These are phyloP conservation scores for Myriosclerotinia curreyana DNA, from an alignment of 2,329 filamentous ascomycete genomes.

Conservation along the genomic window DNA sequence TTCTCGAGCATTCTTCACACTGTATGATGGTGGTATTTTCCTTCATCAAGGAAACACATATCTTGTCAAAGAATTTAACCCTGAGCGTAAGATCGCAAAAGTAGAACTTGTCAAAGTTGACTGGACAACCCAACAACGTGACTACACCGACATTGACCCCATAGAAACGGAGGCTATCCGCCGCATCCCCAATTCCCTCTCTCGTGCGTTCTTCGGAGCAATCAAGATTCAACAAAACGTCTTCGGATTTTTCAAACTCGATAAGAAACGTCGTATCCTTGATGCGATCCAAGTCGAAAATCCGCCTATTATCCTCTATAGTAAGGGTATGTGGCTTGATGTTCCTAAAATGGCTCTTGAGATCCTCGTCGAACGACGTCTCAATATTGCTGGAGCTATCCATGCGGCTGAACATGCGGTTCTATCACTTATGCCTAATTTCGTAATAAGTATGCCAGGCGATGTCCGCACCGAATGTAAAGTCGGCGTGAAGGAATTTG, in stretches of 20 bases:
- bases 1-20: slow-evolving; percentile 88
- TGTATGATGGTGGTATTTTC: slow-evolving; percentile 97
- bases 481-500: slow-evolving; percentile 81
- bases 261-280: slow-evolving; percentile 77
- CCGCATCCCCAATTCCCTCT: slow-evolving; percentile 59
- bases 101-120: slow-evolving; percentile 89
- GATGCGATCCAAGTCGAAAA: slow-evolving; percentile 94
- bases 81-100: slow-evolving; percentile 76
- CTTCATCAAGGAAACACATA: slow-evolving; percentile 94
- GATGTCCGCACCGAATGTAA: slow-evolving; percentile 97
- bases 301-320: slow-evolving; percentile 78
- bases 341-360: slow-evolving; percentile 76
- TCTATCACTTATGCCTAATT: slow-evolving; percentile 81
- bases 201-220: slow-evolving; percentile 76
- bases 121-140: slow-evolving; percentile 90
- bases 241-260: slow-evolving; percentile 97
- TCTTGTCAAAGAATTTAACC: slow-evolving; percentile 82
- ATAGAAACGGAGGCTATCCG: slow-evolving; percentile 87
- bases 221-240: slow-evolving; percentile 87
- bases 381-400: slow-evolving; percentile 85
- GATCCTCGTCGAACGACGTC: slow-evolving; percentile 66
- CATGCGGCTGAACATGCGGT: slow-evolving; percentile 94
- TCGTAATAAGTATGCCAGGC: slow-evolving; percentile 83
- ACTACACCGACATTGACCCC: slow-evolving; percentile 92
- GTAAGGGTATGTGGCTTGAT: slow-evolving; percentile 94